A percentile compares a stretch with the other conserved stretches of the same genome.
phyloP scores from a whole-genome alignment of 768 basidiomycete genomes.

The Agrocybe chaxingu region DNA sequence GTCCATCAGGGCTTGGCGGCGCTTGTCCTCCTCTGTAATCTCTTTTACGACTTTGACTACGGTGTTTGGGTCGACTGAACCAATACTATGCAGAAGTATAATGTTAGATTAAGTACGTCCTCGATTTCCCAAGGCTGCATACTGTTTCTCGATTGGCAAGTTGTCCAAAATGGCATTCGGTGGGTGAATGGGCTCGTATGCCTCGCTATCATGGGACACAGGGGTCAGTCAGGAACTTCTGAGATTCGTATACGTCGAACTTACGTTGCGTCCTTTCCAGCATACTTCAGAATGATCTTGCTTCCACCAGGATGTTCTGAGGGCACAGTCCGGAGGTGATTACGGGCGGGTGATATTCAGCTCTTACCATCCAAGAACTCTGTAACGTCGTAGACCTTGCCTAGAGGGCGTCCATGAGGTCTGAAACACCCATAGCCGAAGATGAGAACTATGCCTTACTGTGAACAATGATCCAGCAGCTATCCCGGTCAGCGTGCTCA shows the following conservation, averaged over 20 bases:
- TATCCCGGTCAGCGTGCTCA: slow-evolving; percentile 28
- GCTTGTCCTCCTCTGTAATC: slow-evolving; percentile 70
- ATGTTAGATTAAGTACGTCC: not conserved
- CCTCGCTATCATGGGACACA: slow-evolving; percentile 39
- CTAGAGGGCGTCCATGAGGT: slow-evolving; percentile 25
- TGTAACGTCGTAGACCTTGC: slow-evolving; percentile 76
- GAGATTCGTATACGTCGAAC: slow-evolving; percentile 20
- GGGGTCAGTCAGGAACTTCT: no score
- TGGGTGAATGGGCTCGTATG: slow-evolving; percentile 90
- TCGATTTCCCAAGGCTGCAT: slow-evolving; percentile 16
- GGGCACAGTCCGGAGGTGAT: not conserved
- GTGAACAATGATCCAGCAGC: slow-evolving; percentile 71
- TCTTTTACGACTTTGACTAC: slow-evolving; percentile 59
- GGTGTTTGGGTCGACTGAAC: slow-evolving; percentile 67
- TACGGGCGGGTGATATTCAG: not conserved
- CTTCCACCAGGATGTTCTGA: slow-evolving; percentile 80
- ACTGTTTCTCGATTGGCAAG: slow-evolving; percentile 85
- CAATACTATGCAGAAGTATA: slow-evolving; percentile 42
- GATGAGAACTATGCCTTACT: slow-evolving; percentile 35
- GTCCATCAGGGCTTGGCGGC: slow-evolving; percentile 56
- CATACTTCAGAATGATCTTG: slow-evolving; percentile 84
- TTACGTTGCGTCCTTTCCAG: slow-evolving; percentile 86
- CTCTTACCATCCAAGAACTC: slow-evolving; percentile 69
- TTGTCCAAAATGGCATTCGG: slow-evolving; percentile 76
- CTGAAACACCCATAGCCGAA: not conserved